Evolutionary conservation across 768 basidiomycete genomes (phyloP).

Genomic region (Rhodotorula graminis): DNA sequence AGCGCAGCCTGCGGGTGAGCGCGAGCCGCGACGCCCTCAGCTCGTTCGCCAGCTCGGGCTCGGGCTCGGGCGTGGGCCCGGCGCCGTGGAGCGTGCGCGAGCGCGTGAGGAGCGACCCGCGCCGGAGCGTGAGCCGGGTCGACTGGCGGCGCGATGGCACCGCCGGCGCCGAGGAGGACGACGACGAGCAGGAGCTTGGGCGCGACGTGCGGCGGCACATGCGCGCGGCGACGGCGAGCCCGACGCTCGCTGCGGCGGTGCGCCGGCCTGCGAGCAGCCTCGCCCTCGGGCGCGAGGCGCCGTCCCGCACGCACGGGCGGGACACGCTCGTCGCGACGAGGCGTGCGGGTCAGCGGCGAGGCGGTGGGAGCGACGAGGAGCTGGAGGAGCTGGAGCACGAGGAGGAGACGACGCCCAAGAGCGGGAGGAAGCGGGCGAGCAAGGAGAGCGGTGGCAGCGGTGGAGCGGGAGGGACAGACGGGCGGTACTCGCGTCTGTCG

Average conservation of each 20-base stretch:
- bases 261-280: neutral
- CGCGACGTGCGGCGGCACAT: neutral
- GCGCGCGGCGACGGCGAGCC: neutral
- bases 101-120: too few relatives aligned
- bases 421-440: slow-evolving; percentile 5
- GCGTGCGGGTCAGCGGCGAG: too few relatives aligned
- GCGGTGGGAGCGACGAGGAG: neutral
- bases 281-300: neutral
- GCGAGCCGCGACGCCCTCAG: neutral
- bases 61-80: too few relatives aligned
- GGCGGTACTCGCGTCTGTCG: neutral
- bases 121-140: neutral
- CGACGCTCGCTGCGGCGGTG: too few relatives aligned
- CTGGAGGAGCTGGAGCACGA: neutral
- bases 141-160: too few relatives aligned
- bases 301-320: too few relatives aligned
- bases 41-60: too few relatives aligned
- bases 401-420: slow-evolving; percentile 2
- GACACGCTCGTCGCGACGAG: neutral
- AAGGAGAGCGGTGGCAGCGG: neutral
- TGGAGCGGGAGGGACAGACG: neutral
- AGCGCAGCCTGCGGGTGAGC: neutral
- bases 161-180: too few relatives aligned
- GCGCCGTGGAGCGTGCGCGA: neutral
- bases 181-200: neutral